Conservation (phyloP, 495 filamentous ascomycete species). For the Penicillium lagena region DNA sequence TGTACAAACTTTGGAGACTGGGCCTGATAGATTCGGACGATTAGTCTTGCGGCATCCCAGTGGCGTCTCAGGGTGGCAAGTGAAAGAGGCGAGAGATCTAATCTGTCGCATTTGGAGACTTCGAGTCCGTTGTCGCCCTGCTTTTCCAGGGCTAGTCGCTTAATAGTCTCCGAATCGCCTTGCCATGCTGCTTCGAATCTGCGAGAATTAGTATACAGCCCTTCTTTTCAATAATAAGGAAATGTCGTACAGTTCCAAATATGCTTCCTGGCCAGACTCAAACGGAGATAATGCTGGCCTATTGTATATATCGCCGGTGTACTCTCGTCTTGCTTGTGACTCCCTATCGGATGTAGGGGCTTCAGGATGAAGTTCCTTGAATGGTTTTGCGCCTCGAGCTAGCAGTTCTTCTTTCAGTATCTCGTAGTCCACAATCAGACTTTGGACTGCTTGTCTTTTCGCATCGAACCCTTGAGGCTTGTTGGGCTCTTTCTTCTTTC, state of each 20-base stretch:
- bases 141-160: conserved; percentile 37
- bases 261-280: conserved; percentile 43
- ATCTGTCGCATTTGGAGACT: conserved; percentile 49
- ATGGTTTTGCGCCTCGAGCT: conserved; percentile 55
- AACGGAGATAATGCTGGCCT: conserved; percentile 24
- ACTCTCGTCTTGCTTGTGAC: no score
- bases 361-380: conserved; percentile 55
- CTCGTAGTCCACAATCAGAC: conserved; percentile 43
- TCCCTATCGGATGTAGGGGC: not conserved
- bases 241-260: conserved; percentile 41
- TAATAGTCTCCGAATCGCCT: conserved; percentile 53
- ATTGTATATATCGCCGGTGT: no score
- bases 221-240: not conserved
- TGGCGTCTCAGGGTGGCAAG: conserved; percentile 61
- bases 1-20: conserved; percentile 45
- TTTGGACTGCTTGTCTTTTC: conserved; percentile 45
- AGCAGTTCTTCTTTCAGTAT: conserved; percentile 46
- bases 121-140: conserved; percentile 41
- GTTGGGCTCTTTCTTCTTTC: not conserved
- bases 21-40: conserved; percentile 58
- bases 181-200: conserved; percentile 65
- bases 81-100: conserved; percentile 48
- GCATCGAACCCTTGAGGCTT: conserved; percentile 31
- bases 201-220: conserved; percentile 1
- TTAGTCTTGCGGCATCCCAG: conserved; percentile 48